Conservation (phyloP, 2,329 filamentous ascomycete species). For the Hypomyces perniciosus region DNA sequence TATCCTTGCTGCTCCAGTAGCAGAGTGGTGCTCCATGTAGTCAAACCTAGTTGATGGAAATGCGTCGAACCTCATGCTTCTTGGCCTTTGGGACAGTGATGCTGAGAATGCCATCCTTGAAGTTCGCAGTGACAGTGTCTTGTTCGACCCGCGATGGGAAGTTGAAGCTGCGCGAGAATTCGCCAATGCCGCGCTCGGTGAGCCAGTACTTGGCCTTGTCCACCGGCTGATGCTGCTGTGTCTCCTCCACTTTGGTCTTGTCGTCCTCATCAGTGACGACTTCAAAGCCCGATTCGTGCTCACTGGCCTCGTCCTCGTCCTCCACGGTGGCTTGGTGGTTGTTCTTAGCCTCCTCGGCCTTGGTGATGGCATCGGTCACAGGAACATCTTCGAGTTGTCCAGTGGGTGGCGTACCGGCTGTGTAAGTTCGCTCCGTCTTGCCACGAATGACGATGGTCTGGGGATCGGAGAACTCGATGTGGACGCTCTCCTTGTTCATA, state of each 20-base stretch:
- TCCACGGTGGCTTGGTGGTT: slow-evolving; percentile 58
- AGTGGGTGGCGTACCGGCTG: slow-evolving; percentile 45
- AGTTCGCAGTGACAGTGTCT: slow-evolving; percentile 53
- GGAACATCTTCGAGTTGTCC: slow-evolving; percentile 41
- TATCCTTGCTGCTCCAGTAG: background rate
- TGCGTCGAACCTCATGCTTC: slow-evolving; percentile 51
- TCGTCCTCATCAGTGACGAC: slow-evolving; percentile 19
- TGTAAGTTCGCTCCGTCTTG: slow-evolving; percentile 58
- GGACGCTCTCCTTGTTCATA: slow-evolving; percentile 65
- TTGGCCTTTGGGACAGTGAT: slow-evolving; percentile 61
- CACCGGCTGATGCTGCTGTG: slow-evolving; percentile 24
- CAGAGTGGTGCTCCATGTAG: background rate
- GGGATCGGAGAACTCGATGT: slow-evolving; percentile 72
- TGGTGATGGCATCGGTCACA: slow-evolving; percentile 34
- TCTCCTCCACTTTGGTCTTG: slow-evolving; percentile 16
- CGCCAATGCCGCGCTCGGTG: slow-evolving; percentile 58
- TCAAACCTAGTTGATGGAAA: slow-evolving; percentile 43
- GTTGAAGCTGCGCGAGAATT: slow-evolving; percentile 62
- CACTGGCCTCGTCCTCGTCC: slow-evolving; percentile 43
- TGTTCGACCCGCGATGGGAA: slow-evolving; percentile 61
- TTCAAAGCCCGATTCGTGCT: slow-evolving; percentile 22
- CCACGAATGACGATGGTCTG: slow-evolving; percentile 69
- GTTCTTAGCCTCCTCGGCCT: slow-evolving; percentile 30
- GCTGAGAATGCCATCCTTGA: slow-evolving; percentile 60
- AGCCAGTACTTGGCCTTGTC: slow-evolving; percentile 63